phyloP scores from a whole-genome alignment of 169 alveolate species.

The Plasmodium yoelii region DNA sequence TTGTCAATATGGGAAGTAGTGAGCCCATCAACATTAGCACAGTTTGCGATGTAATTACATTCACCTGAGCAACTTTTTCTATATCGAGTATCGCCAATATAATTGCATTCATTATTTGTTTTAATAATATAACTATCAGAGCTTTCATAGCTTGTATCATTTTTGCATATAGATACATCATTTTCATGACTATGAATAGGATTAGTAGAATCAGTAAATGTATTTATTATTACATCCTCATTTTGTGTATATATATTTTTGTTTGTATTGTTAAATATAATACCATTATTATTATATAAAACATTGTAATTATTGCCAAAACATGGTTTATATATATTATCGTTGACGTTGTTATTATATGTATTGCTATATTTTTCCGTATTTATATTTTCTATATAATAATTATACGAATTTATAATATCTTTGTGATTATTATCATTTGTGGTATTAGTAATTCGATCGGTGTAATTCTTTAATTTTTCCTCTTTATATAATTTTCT shows the following conservation, averaged over 20 bases:
- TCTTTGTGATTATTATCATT: background rate
- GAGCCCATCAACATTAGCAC: no score
- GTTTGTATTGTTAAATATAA: no score
- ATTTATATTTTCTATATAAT: conserved; percentile 4
- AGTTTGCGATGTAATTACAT: no score
- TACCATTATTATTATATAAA: background rate
- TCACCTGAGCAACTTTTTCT: no score
- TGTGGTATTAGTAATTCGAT: background rate
- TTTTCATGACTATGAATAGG: background rate
- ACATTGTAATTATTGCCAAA: background rate
- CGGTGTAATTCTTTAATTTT: background rate
- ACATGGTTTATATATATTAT: no score
- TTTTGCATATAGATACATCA: conserved; percentile 12
- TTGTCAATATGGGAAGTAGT: no score
- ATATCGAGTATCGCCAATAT: background rate
- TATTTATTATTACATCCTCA: background rate
- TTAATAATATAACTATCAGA: background rate
- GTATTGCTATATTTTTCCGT: background rate
- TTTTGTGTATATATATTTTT: no score
- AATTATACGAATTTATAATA: background rate
- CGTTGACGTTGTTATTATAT: no score
- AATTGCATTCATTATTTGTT: background rate
- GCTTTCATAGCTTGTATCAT: conserved; percentile 16
- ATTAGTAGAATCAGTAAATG: background rate
- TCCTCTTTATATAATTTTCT: conserved; percentile 8